Base-by-base conservation (phyloP, 306 rosid genomes). In the Mucuna pruriens region DNA sequence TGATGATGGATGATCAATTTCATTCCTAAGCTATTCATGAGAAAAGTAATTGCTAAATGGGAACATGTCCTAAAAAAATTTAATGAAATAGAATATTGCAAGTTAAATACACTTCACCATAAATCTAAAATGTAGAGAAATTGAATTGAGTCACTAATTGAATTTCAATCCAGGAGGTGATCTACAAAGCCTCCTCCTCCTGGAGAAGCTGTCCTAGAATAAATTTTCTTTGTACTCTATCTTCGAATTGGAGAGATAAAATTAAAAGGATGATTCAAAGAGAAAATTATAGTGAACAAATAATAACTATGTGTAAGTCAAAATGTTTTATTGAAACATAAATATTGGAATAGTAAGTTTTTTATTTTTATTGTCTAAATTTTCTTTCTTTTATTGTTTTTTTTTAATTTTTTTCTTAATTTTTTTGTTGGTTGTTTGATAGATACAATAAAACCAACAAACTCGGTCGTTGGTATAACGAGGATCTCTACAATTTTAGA, bases 401-500 rank as follows among this genome's bases (percentile, higher is more conserved):
- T 58, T 42, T 23, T n/a, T n/a, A n/a, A n/a, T n/a, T 17, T 1
- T 29, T 26, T 45, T 11, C 9, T 19, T 1, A 20, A 15, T 64
- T 11, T 36, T 77, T 62, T 23, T 46, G 33, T 73, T 34, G 29
- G 48, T 79, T 17, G 52, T 62, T 71, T 7, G 81, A 48, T 71
- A 58, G 86, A 33, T 54, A 71, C 16, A 39, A 39, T 84, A 78
- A 78, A 90, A 71, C 78, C 97, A 61, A 48, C 77, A 84, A 88
- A 88, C 84, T 48, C 89, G 88, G 92, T 85, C 87, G 33, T 72
- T 13, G 39, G 69, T 19, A 65, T 31, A 82, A 86, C 6, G 60
- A 51, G 86, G 83, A 85, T 90, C 93, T 87, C 88, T 73, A 75
- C 68, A 87, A 71, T 88, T 91, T 84, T 90, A 76, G 93, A 79